Evolutionary conservation across 345 rosid species (phyloP), one percentile per base, ranked within the genome.

Genomic region (Rhizophora apiculata): DNA sequence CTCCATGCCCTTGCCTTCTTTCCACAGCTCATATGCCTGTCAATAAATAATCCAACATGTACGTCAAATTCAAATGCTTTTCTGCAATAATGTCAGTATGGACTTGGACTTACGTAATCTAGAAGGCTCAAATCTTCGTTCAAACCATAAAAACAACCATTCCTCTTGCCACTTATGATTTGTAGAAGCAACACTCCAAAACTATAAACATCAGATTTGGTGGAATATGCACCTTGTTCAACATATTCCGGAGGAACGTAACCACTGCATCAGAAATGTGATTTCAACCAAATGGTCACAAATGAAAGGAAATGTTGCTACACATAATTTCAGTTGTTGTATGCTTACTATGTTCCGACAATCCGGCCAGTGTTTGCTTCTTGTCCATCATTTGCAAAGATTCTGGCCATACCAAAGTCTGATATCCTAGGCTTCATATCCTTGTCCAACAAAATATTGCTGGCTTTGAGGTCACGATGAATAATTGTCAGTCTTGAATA

Each of bases 191-290:
- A 62, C 48, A 84, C 82, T 56, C 87, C 85, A 6, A 81, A 84
- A 68, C 87, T 84, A 51, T 76, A 84, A 36, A 84, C 79, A 4
- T 85, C 85, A n/a, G 69, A 79, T 46, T 85, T 85, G 68, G 64
- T 78, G 13, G 86, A 81, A 63, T 85, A 85, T 30, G 60, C 68
- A 4, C 87, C 85, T 7, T 55, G 74, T 43, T 46, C 62, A 18
- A 74, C 85, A 22, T 81, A 84, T 70, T 84, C 85, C 10, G 87
- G 87, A 37, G 87, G 85, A 75, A 77, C 70, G 15, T 77, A 81
- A n/a, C 87, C 83, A 30, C 87, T 84, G 73, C 64, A 81, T 51
- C 5, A 15, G n/a, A n/a, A 51, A 43, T 27, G 56, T 4, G 32
- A 32, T 5, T 37, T 0, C 7, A 26, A 19, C 6, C 34, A 31